Percentiles rank a stretch among this genome's conserved stretches.
phyloP scores from a whole-genome alignment of 208 protist genomes.

The Acanthamoeba royreba region DNA sequence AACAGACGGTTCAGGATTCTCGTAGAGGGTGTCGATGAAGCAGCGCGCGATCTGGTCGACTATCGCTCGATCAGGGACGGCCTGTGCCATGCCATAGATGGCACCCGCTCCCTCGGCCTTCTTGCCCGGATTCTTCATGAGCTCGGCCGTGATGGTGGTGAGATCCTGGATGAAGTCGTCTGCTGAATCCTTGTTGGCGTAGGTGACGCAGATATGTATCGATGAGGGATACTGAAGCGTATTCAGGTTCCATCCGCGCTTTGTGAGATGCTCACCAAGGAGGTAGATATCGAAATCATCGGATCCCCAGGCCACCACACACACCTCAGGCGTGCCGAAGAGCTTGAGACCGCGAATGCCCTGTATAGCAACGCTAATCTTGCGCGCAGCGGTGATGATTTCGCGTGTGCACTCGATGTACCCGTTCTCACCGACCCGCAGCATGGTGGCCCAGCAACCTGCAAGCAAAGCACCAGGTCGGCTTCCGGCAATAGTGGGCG shows the following conservation, averaged over 20 bases:
- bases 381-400: constrained; percentile 84
- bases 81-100: constrained; percentile 91
- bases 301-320: constrained; percentile 88
- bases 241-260: constrained; percentile 92
- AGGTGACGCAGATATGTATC: constrained; percentile 68
- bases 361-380: constrained; percentile 80
- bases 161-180: constrained; percentile 62
- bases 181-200: constrained; percentile 53
- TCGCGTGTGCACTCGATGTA: constrained; percentile 84
- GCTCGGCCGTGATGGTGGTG: constrained; percentile 12
- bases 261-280: constrained; percentile 82
- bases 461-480: constrained; percentile 92
- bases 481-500: constrained; percentile 92
- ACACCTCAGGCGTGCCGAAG: constrained; percentile 79
- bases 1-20: not conserved
- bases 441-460: constrained; percentile 94
- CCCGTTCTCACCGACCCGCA: constrained; percentile 86
- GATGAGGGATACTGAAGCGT: constrained; percentile 81
- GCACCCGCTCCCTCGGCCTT: constrained; percentile 73
- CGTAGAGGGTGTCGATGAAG: constrained; percentile 60
- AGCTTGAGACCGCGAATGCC: constrained; percentile 82
- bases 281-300: constrained; percentile 89
- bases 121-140: constrained; percentile 40
- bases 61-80: constrained; percentile 88
- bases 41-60: constrained; percentile 78